Percentiles rank a stretch among this genome's conserved stretches.
Evolutionary conservation across 192 early-diverging fungal genomes (phyloP).

Genomic region (Allomyces macrogynus): DNA sequence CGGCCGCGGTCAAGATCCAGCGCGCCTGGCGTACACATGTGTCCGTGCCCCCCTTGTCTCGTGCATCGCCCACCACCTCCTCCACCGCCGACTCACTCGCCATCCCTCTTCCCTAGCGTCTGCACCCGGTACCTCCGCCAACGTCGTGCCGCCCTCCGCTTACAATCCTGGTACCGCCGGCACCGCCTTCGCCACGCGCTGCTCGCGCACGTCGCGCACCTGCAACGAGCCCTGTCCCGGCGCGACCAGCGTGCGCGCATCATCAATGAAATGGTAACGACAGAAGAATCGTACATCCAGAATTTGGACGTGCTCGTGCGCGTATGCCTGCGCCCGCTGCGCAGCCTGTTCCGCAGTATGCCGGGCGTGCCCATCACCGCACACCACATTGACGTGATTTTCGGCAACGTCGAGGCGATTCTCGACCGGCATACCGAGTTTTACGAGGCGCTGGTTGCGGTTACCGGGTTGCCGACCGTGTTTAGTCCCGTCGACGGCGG

Average conservation of each 20-base stretch:
- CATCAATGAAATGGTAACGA: neutral
- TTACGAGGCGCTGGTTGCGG: too few species aligned
- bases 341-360: neutral
- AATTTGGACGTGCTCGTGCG: neutral
- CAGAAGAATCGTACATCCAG: neutral
- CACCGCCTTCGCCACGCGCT: neutral
- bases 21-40: neutral
- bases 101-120: too few species aligned
- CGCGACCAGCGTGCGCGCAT: neutral
- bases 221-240: neutral
- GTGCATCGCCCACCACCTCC: neutral
- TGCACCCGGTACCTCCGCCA: too few species aligned
- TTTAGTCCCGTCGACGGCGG: too few species aligned
- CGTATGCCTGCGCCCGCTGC: neutral
- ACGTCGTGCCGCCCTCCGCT: neutral
- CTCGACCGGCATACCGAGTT: neutral
- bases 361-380: too few species aligned
- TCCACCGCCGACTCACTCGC: too few species aligned
- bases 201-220: neutral
- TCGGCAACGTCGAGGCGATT: slow-evolving; percentile 3
- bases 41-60: neutral
- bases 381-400: neutral
- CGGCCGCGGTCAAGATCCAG: neutral
- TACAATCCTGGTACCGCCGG: neutral
- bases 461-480: too few species aligned